phyloP scores from a whole-genome alignment of 2,329 filamentous ascomycete species.

The Erysiphe pisi region DNA sequence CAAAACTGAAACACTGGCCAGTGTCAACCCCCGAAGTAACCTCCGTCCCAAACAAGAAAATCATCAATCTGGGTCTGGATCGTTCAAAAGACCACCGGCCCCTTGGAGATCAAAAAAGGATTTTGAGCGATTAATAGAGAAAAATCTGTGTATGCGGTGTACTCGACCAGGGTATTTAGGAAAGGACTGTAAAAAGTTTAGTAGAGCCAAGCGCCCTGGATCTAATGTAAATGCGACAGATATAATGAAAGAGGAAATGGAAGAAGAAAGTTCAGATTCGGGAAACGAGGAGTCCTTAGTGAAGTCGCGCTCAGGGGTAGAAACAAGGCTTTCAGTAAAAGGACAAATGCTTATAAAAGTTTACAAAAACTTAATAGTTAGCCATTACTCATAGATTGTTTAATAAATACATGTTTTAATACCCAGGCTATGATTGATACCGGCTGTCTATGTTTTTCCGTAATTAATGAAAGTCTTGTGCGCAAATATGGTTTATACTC shows the following conservation, averaged over 20 bases:
- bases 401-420: neutral
- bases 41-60: neutral
- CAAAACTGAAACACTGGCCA: neutral
- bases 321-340: neutral
- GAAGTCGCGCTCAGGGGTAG: neutral
- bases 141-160: neutral
- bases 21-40: neutral
- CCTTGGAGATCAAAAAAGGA: neutral
- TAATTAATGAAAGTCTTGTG: constrained; percentile 10
- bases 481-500: neutral
- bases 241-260: neutral
- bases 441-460: neutral
- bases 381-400: neutral
- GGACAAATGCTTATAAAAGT: neutral
- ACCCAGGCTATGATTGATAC: neutral
- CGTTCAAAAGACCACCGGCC: neutral
- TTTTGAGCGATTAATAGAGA: neutral
- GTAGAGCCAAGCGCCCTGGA: neutral
- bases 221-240: neutral
- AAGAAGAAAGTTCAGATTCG: neutral
- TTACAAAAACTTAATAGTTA: neutral
- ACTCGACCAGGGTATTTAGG: neutral
- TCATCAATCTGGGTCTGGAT: neutral
- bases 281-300: constrained; percentile 18
- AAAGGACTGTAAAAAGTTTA: neutral